Conservation (phyloP, 805 yeast genomes). For the Yarrowia sp. region DNA sequence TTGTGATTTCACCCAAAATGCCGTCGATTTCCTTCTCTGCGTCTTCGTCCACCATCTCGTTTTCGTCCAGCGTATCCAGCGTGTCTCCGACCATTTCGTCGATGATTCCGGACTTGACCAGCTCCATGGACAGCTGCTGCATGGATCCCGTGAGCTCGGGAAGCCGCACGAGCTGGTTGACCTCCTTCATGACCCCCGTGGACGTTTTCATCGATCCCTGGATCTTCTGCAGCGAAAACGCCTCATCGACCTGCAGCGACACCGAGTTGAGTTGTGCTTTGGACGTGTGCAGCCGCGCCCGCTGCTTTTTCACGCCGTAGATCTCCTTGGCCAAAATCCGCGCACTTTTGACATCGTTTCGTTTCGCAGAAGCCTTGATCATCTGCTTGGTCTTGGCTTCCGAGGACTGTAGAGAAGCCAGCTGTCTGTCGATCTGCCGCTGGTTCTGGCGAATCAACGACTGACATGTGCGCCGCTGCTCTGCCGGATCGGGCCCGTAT, state of each 20-base stretch:
- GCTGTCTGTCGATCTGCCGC: conserved; percentile 81
- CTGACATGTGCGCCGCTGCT: conserved; percentile 76
- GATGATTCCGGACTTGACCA: conserved; percentile 71
- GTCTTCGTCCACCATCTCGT: conserved; percentile 58
- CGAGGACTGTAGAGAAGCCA: conserved; percentile 62
- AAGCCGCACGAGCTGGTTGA: conserved; percentile 74
- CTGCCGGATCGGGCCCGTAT: conserved; percentile 97
- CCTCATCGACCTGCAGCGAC: conserved; percentile 88
- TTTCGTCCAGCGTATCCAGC: conserved; percentile 71
- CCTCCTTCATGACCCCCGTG: conserved; percentile 86
- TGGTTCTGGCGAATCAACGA: conserved; percentile 80
- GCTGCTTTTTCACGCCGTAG: conserved; percentile 73
- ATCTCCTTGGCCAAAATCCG: conserved; percentile 82
- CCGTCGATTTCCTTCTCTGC: conserved; percentile 53
- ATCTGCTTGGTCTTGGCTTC: conserved; percentile 79
- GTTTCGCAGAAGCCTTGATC: conserved; percentile 75
- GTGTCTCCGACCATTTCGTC: conserved; percentile 96
- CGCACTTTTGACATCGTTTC: conserved; percentile 78
- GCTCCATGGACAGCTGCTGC: conserved; percentile 84
- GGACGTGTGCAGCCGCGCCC: conserved; percentile 73
- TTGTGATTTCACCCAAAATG: conserved; percentile 52
- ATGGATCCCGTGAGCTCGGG: conserved; percentile 84
- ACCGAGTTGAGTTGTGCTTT: conserved; percentile 87
- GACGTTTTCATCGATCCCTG: conserved; percentile 82
- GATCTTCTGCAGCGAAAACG: conserved; percentile 81